Base-by-base conservation (phyloP, 331 rosid species). In the Cydonia oblonga region DNA sequence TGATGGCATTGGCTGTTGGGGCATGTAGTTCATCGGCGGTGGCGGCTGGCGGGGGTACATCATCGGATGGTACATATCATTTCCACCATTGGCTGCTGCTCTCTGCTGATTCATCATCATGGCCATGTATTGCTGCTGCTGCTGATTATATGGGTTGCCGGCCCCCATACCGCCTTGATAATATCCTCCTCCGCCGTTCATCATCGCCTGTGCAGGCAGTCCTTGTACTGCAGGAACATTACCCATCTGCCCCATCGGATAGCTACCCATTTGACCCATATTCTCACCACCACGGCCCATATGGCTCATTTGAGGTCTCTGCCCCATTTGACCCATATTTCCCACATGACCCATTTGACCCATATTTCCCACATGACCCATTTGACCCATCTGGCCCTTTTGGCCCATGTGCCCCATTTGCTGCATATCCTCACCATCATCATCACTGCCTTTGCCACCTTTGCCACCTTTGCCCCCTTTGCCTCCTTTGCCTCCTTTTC, bases 221-320 rank as follows among this genome's bases (percentile, higher is more conserved):
- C 97, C 98, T 79, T 80, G 98, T 15, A 91, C 92, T 0, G 98
- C 96, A 30, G 96, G 87, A 19, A 80, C 30, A 70, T 78, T 83
- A 38, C 85, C 81, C 85, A 82, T 81, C 16, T 58, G 79, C 20
- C 58, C 78, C 82, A 85, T 85, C 29, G 81, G 79, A 60, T 75
- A 78, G 33, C 73, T 72, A 68, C 9, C 38, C 38, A 32, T 32
- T 2, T 32, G 38, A 7, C 38, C 35, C 35, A 32, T 32, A 32
- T 32, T 32, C 4, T 25, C 26, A 25, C 26, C 26, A 25, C 26
- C 26, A 25, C 26, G 26, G 15, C 58, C 74, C 81, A 46, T 68
- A 6, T 56, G 84, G 1, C 75, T 76, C 71, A 74, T 38, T 7
- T 15, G 53, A 1, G 56, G 56, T 2, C 56, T 72, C 14, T 57